phyloP scores from a whole-genome alignment of 148 eudicot species.

The Chenopodium album region DNA sequence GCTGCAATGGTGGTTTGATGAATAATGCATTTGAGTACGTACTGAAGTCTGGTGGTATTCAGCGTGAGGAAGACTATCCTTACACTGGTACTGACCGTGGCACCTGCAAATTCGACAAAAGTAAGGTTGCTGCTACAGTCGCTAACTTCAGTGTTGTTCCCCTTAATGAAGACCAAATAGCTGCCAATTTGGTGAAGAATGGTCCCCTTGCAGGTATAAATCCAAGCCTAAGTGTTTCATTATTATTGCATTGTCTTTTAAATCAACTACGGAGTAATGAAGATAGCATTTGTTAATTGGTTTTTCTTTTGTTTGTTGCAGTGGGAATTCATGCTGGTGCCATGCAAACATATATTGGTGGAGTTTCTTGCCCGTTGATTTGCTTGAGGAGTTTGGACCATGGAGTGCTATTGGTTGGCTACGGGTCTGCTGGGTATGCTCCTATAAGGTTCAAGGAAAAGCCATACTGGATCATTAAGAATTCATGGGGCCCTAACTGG shows the following conservation, averaged over 20 bases:
- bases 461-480: slow-evolving; percentile 89
- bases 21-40: slow-evolving; percentile 76
- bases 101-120: slow-evolving; percentile 63
- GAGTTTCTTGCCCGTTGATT: slow-evolving; percentile 80
- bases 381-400: slow-evolving; percentile 70
- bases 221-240: not conserved
- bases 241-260: no score
- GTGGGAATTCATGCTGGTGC: slow-evolving; percentile 78
- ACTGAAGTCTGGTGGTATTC: slow-evolving; percentile 71
- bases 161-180: slow-evolving; percentile 70
- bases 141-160: slow-evolving; percentile 74
- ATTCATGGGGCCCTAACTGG: slow-evolving; percentile 83
- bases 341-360: slow-evolving; percentile 76
- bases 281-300: not conserved
- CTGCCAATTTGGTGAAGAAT: slow-evolving; percentile 76
- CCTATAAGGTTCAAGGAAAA: slow-evolving; percentile 64
- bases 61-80: slow-evolving; percentile 65
- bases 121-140: slow-evolving; percentile 66
- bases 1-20: slow-evolving; percentile 83
- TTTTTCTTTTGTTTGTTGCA: slow-evolving; percentile 30
- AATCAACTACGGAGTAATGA: not conserved
- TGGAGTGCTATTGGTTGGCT: slow-evolving; percentile 81
- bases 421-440: slow-evolving; percentile 61
- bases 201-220: slow-evolving; percentile 89
- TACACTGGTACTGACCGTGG: slow-evolving; percentile 61